Evolutionary conservation across 805 yeast genomes (phyloP).

Genomic region (Hyphopichia homilentoma): DNA sequence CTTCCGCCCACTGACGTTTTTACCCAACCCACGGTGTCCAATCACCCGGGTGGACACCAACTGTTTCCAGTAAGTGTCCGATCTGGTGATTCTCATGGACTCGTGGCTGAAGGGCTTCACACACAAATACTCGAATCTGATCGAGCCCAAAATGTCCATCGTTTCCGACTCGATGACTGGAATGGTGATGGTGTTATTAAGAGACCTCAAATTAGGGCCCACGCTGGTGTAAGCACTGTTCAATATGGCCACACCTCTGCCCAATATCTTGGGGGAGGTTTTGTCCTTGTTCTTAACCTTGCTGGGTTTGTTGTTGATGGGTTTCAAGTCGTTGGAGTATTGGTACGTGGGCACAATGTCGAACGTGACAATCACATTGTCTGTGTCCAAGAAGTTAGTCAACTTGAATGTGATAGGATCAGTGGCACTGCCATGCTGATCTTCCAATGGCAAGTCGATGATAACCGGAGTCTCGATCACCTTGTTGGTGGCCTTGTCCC

Average conservation of each 20-base stretch:
- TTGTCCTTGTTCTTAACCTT: slow-evolving; percentile 4
- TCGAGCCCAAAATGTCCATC: slow-evolving; percentile 70
- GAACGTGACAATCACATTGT: slow-evolving; percentile 61
- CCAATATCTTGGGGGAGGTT: slow-evolving; percentile 42
- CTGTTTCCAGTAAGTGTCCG: slow-evolving; percentile 89
- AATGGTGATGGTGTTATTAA: slow-evolving; percentile 60
- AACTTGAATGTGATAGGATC: slow-evolving; percentile 76
- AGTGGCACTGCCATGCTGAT: slow-evolving; percentile 61
- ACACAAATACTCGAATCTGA: slow-evolving; percentile 70
- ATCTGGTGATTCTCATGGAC: slow-evolving; percentile 57
- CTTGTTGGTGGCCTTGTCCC: slow-evolving; percentile 21
- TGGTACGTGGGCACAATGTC: slow-evolving; percentile 90
- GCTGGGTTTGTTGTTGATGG: slow-evolving; percentile 2
- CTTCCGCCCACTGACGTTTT: slow-evolving; percentile 65
- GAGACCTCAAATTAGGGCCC: slow-evolving; percentile 62
- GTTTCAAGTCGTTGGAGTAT: slow-evolving; percentile 24
- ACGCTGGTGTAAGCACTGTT: slow-evolving; percentile 60
- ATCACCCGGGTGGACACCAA: slow-evolving; percentile 84
- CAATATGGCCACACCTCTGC: slow-evolving; percentile 79
- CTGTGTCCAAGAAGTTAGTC: slow-evolving; percentile 38
- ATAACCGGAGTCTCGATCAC: slow-evolving; percentile 54
- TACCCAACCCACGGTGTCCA: slow-evolving; percentile 95
- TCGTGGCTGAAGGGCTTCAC: slow-evolving; percentile 73
- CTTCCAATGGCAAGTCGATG: slow-evolving; percentile 80
- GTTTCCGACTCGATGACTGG: slow-evolving; percentile 75